phyloP scores from a whole-genome alignment of 305 asterid genomes.

The Fraxinus angustifolia region DNA sequence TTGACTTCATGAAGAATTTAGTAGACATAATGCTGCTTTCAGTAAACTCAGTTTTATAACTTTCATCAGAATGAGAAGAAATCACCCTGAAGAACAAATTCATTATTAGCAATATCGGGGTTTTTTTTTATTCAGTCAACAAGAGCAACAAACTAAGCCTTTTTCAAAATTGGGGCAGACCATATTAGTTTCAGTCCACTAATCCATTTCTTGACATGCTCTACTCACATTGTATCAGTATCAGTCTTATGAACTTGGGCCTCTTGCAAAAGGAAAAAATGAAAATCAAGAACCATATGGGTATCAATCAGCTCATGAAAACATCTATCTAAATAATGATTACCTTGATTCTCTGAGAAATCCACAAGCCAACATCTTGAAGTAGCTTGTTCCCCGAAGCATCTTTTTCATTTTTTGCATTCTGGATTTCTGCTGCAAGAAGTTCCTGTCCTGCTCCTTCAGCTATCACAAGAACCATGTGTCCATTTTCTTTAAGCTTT shows the following conservation, averaged over 20 bases:
- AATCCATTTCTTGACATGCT: not conserved
- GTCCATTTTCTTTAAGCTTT: slow-evolving; percentile 68
- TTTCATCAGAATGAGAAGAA: not conserved
- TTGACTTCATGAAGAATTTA: slow-evolving; percentile 5
- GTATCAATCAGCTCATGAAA: not conserved
- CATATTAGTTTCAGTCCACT: not conserved
- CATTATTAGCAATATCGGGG: not conserved
- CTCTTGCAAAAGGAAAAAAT: not conserved
- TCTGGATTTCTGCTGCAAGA: slow-evolving; percentile 33
- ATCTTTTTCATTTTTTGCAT: slow-evolving; percentile 48
- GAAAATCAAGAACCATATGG: not conserved
- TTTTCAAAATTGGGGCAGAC: not conserved
- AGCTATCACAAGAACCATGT: slow-evolving; percentile 73
- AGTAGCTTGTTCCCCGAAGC: slow-evolving; percentile 71
- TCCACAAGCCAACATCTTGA: slow-evolving; percentile 74
- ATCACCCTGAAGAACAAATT: not conserved
- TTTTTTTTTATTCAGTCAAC: not conserved
- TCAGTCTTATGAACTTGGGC: not conserved
- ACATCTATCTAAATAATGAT: slow-evolving; percentile 5
- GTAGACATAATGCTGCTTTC: slow-evolving; percentile 15
- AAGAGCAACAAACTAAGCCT: not conserved
- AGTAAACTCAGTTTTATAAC: not conserved
- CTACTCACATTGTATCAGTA: not conserved
- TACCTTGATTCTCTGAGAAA: slow-evolving; percentile 68
- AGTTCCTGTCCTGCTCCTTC: slow-evolving; percentile 87